Evolutionary conservation across 2,329 filamentous ascomycete genomes (phyloP).

Genomic region (Westerdykella aurantiaca): DNA sequence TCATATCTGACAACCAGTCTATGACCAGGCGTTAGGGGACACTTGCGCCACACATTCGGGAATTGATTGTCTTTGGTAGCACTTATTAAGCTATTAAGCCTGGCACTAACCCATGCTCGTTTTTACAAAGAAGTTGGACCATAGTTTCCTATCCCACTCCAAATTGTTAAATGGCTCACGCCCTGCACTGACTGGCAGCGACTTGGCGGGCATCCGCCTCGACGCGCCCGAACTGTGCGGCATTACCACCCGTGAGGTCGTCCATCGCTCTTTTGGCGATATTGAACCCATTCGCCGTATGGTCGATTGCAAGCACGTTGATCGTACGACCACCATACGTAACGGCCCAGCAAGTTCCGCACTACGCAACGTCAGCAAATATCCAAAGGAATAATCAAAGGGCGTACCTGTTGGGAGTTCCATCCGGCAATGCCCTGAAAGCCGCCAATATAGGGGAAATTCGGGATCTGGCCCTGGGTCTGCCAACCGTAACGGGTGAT

Average conservation of each 20-base stretch:
- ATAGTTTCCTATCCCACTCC: no score
- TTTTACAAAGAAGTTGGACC: no score
- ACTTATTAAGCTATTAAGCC: no score
- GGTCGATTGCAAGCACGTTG: conserved; percentile 47
- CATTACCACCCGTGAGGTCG: conserved; percentile 44
- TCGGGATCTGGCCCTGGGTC: conserved; percentile 42
- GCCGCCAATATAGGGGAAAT: conserved; percentile 48
- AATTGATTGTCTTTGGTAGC: no score
- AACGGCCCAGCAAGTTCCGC: conserved; percentile 50
- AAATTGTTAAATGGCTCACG: no score
- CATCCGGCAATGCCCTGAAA: conserved; percentile 45
- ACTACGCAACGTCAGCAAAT: conserved; percentile 28
- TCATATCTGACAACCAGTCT: no score
- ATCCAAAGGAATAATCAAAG: neutral
- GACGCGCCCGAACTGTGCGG: conserved; percentile 41
- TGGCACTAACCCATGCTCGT: no score
- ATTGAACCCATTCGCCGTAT: conserved; percentile 45
- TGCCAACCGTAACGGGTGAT: conserved; percentile 56
- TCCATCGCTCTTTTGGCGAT: conserved; percentile 47
- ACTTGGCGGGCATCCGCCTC: conserved; percentile 38
- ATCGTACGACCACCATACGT: conserved; percentile 45
- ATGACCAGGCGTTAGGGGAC: no score
- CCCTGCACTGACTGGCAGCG: conserved; percentile 30
- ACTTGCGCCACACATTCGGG: no score
- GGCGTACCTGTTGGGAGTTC: conserved; percentile 34